phyloP scores from a whole-genome alignment of 495 filamentous ascomycete genomes.

The Penicillium waksmanii region DNA sequence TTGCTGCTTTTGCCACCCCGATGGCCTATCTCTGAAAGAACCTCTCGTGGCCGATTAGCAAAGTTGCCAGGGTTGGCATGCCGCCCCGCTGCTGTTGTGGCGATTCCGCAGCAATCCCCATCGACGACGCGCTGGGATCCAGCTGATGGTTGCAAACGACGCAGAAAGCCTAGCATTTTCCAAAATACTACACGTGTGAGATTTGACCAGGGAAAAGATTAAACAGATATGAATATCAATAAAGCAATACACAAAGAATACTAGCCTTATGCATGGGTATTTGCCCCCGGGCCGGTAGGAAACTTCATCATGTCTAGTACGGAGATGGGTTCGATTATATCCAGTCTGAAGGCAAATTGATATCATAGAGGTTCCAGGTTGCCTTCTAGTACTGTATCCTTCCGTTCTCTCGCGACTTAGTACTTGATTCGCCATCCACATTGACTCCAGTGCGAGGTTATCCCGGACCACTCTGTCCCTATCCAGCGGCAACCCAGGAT shows the following conservation, averaged over 20 bases:
- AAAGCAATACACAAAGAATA: background rate
- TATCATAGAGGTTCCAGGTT: background rate
- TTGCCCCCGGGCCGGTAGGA: background rate
- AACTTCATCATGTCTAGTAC: too few relatives aligned
- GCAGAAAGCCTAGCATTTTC: slow-evolving; percentile 13
- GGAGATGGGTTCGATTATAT: background rate
- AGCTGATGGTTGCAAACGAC: slow-evolving; percentile 6
- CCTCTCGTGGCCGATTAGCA: slow-evolving; percentile 62
- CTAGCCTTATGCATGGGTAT: background rate
- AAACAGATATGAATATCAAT: background rate
- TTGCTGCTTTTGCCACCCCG: slow-evolving; percentile 58
- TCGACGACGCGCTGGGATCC: slow-evolving; percentile 9
- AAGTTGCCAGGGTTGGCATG: slow-evolving; percentile 65
- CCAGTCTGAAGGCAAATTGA: background rate
- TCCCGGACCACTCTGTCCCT: too few relatives aligned
- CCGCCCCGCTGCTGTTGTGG: slow-evolving; percentile 23
- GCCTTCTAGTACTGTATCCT: too few relatives aligned
- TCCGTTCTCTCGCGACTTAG: too few relatives aligned
- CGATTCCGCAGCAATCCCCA: slow-evolving; percentile 13
- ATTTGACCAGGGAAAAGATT: background rate
- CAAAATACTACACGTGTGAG: background rate
- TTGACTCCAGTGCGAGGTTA: too few relatives aligned
- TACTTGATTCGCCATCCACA: too few relatives aligned
- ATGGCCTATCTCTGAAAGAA: slow-evolving; percentile 55
- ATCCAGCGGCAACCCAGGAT: too few relatives aligned